Conservation (phyloP, 1,139 yeast genomes). For the Sugiyamaella pinicola region DNA sequence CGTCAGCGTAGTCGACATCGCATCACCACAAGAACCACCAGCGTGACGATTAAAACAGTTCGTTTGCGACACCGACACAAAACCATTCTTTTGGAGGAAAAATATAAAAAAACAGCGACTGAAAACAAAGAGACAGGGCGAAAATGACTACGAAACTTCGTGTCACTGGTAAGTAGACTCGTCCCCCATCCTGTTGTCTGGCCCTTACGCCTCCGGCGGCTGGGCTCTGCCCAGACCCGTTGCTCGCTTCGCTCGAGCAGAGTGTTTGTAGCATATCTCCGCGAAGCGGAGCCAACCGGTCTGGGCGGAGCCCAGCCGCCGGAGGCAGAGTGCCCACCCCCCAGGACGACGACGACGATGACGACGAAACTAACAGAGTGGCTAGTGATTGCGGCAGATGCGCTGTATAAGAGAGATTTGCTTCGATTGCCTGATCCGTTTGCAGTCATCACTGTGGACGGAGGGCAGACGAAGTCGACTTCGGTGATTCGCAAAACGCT, state of each 20-base stretch:
- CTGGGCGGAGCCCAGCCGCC: slow-evolving; percentile 20
- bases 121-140: not conserved
- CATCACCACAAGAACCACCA: too few relatives aligned
- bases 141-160: slow-evolving; percentile 28
- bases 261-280: not conserved
- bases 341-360: not conserved
- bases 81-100: slow-evolving; percentile 3
- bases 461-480: slow-evolving; percentile 93
- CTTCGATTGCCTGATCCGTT: slow-evolving; percentile 94
- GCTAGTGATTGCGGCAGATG: slow-evolving; percentile 87
- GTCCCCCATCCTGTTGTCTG: too few relatives aligned
- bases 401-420: slow-evolving; percentile 91
- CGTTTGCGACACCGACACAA: too few relatives aligned
- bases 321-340: slow-evolving; percentile 8
- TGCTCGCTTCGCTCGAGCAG: not conserved
- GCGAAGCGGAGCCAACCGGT: slow-evolving; percentile 12
- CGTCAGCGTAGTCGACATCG: too few relatives aligned
- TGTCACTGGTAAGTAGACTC: slow-evolving; percentile 30
- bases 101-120: too few relatives aligned
- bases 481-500: slow-evolving; percentile 90
- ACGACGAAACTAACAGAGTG: slow-evolving; percentile 1
- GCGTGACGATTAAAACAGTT: too few relatives aligned
- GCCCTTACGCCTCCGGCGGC: not conserved
- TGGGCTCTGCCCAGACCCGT: not conserved
- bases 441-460: slow-evolving; percentile 95